Conservation (phyloP, 2,329 filamentous ascomycete species). For the Colletotrichum limetticola region DNA sequence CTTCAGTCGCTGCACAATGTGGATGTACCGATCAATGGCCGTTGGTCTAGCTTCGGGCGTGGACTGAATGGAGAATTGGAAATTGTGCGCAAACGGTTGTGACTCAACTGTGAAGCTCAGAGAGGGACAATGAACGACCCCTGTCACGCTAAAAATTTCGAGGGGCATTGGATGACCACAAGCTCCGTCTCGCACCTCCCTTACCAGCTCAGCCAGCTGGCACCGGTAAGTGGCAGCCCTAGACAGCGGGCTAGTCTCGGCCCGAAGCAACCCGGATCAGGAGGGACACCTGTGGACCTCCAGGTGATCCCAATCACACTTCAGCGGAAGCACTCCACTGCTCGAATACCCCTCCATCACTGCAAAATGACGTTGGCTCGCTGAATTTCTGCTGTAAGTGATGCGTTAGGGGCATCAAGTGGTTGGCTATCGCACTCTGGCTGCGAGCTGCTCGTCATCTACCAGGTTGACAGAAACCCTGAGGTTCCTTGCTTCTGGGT, state of each 20-base stretch:
- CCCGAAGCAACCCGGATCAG: slow-evolving; percentile 20
- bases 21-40: slow-evolving; percentile 13
- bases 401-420: slow-evolving; percentile 23
- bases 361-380: slow-evolving; percentile 33
- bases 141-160: slow-evolving; percentile 35
- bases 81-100: slow-evolving; percentile 29
- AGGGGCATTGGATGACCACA: slow-evolving; percentile 29
- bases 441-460: slow-evolving; percentile 4
- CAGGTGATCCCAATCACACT: slow-evolving; percentile 5
- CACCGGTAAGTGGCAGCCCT: slow-evolving; percentile 10
- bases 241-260: slow-evolving; percentile 12
- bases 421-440: neutral
- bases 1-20: neutral
- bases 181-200: neutral
- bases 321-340: slow-evolving; percentile 13
- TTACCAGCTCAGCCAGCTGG: neutral
- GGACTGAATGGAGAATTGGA: slow-evolving; percentile 13
- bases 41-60: neutral
- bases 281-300: neutral
- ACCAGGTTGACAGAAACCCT: neutral
- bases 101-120: slow-evolving; percentile 33
- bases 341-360: slow-evolving; percentile 27
- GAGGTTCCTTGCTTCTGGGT: neutral
- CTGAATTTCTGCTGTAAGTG: slow-evolving; percentile 19
- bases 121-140: slow-evolving; percentile 21